Evolutionary conservation across 1,284 basidiomycete species (phyloP), one percentile per base, ranked within the genome.

Genomic region (Tilletia setariae): DNA sequence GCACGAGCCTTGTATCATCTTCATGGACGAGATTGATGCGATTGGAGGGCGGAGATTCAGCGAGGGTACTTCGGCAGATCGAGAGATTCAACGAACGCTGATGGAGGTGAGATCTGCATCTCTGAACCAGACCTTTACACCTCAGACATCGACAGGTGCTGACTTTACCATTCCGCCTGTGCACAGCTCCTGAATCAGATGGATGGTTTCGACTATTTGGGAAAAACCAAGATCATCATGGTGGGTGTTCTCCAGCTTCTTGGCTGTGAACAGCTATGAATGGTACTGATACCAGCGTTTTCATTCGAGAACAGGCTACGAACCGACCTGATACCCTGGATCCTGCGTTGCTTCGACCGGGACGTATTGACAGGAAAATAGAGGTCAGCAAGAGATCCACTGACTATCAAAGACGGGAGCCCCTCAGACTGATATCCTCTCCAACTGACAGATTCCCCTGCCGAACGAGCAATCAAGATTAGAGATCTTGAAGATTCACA

Each of bases 171-270:
- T 7, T 21, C 16, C 25, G 16, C 63, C 21, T 19, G 47, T 21
- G 13, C 25, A 46, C 44, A 64, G 92, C 86, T 99, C 42, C 87
- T 99, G 61, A 98, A 98, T 83, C 95, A 98, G 85, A 96, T 99
- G 93, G 96, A 99, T 83, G 96, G 96, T 40, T 98, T 99, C 85
- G 96, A 98, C 84, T 92, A 94, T 16, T 86, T 98, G 28, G 96
- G 95, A 64, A 88, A 87, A 78, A 98, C 94, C 51, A 98, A 98
- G 84, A 88, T 99, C 68, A 98, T 99, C 84, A 98, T 98, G 94
- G 56, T 61, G 6, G 28, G 51, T 49, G 47, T 8, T 49, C 1
- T 49, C n/a, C 4, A n/a, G 8, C 47, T 40, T 40, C 35, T 4
- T 6, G 35, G 4, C 11, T 40, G 35, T 40, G 35, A 40, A 4